Conservation (phyloP, 2,329 filamentous ascomycete genomes). For the Colletotrichum tofieldiae region DNA sequence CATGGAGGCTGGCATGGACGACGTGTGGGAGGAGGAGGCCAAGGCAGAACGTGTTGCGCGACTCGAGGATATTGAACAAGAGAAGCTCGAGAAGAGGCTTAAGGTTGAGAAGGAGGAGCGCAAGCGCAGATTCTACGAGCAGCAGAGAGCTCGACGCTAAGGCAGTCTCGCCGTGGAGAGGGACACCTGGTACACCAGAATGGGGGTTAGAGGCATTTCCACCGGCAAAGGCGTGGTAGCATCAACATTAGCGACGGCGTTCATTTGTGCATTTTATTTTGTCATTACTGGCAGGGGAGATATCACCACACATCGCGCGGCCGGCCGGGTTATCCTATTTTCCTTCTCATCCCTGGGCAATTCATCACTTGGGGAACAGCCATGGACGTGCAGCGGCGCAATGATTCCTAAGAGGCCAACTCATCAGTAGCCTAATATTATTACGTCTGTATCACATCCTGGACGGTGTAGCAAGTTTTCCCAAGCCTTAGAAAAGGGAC, state of each 20-base stretch:
- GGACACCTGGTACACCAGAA: background rate
- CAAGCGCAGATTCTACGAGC: slow-evolving; percentile 58
- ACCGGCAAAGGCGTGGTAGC: slow-evolving; percentile 36
- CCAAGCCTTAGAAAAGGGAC: background rate
- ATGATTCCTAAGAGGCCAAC: slow-evolving; percentile 23
- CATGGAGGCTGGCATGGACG: slow-evolving; percentile 83
- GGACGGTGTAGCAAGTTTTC: background rate
- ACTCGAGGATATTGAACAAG: slow-evolving; percentile 77
- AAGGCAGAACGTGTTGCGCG: slow-evolving; percentile 74
- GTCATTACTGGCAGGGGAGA: slow-evolving; percentile 9
- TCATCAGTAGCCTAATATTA: slow-evolving; percentile 32
- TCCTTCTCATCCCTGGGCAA: background rate
- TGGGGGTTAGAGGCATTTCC: slow-evolving; percentile 26
- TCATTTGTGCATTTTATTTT: slow-evolving; percentile 44
- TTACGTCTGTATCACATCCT: slow-evolving; percentile 22
- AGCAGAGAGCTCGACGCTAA: slow-evolving; percentile 41
- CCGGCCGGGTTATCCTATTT: background rate
- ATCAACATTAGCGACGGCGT: slow-evolving; percentile 59
- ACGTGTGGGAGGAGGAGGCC: slow-evolving; percentile 81
- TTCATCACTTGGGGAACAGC: slow-evolving; percentile 7
- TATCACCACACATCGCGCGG: background rate
- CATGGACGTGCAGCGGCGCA: slow-evolving; percentile 14
- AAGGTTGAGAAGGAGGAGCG: slow-evolving; percentile 75
- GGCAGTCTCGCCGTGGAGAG: slow-evolving; percentile 30
- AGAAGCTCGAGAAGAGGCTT: slow-evolving; percentile 73